Conservation (phyloP, 257 asterid species). For the Salvia hispanica region DNA sequence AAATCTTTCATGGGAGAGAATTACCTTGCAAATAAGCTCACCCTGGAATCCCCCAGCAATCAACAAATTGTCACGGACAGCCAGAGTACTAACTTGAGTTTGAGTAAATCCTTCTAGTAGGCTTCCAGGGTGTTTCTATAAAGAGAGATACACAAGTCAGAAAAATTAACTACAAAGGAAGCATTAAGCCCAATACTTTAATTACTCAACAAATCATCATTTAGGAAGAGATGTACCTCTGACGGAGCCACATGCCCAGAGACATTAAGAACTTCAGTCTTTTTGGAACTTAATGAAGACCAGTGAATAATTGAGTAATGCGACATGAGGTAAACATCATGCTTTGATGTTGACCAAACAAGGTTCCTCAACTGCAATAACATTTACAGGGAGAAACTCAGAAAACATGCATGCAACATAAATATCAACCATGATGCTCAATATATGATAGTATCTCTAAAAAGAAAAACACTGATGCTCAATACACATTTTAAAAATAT, state of each 20-base stretch:
- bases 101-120: slow-evolving; percentile 60
- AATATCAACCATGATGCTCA: neutral
- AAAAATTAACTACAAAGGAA: neutral
- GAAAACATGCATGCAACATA: neutral
- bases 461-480: neutral
- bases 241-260: slow-evolving; percentile 61
- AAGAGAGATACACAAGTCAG: slow-evolving; percentile 7
- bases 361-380: slow-evolving; percentile 61
- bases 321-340: slow-evolving; percentile 69
- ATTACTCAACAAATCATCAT: slow-evolving; percentile 14
- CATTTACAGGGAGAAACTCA: neutral
- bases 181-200: slow-evolving; percentile 6
- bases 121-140: slow-evolving; percentile 60
- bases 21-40: slow-evolving; percentile 65
- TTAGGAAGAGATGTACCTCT: slow-evolving; percentile 45
- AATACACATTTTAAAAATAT: slow-evolving; percentile 1
- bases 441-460: neutral
- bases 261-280: slow-evolving; percentile 62
- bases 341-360: slow-evolving; percentile 70
- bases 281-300: slow-evolving; percentile 58
- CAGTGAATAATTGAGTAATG: slow-evolving; percentile 61
- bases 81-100: slow-evolving; percentile 61
- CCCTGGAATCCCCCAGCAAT: slow-evolving; percentile 67
- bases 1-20: slow-evolving; percentile 22
- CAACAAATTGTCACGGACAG: slow-evolving; percentile 54